phyloP scores from a whole-genome alignment of 225 moss, liverwort and hornwort species.

The Asterella californica region DNA sequence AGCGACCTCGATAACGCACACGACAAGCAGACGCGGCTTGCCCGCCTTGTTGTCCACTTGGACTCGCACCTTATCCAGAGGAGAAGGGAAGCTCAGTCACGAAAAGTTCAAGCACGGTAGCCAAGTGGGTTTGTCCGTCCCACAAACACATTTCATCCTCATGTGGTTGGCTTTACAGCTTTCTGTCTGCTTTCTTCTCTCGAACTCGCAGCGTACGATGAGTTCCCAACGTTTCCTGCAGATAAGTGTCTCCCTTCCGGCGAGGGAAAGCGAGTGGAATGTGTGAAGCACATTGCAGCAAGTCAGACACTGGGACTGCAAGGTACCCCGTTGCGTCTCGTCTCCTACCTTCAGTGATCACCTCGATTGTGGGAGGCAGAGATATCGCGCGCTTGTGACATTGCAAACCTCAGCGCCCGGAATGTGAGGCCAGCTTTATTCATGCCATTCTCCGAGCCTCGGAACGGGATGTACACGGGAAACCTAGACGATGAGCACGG shows the following conservation, averaged over 20 bases:
- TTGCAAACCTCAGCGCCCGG: too few species aligned
- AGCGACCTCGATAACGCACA: not conserved
- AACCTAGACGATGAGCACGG: too few species aligned
- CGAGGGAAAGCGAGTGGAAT: not conserved
- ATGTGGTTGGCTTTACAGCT: not conserved
- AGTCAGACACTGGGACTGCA: not conserved
- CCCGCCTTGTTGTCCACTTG: not conserved
- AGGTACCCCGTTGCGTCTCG: too few species aligned
- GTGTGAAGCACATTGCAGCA: not conserved
- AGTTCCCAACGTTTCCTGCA: not conserved
- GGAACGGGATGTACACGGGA: too few species aligned
- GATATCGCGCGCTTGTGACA: too few species aligned
- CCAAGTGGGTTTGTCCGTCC: not conserved
- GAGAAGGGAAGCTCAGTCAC: not conserved
- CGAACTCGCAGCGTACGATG: not conserved
- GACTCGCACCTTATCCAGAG: conserved; percentile 6
- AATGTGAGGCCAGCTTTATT: too few species aligned
- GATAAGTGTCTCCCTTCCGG: not conserved
- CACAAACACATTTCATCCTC: not conserved
- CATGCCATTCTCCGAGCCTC: too few species aligned
- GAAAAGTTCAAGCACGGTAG: not conserved
- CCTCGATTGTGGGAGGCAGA: too few species aligned
- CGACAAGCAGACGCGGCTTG: not conserved
- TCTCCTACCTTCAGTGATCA: too few species aligned
- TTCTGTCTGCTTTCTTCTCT: not conserved